phyloP scores from a whole-genome alignment of 2,329 filamentous ascomycete genomes.

The Botrytis elliptica region DNA sequence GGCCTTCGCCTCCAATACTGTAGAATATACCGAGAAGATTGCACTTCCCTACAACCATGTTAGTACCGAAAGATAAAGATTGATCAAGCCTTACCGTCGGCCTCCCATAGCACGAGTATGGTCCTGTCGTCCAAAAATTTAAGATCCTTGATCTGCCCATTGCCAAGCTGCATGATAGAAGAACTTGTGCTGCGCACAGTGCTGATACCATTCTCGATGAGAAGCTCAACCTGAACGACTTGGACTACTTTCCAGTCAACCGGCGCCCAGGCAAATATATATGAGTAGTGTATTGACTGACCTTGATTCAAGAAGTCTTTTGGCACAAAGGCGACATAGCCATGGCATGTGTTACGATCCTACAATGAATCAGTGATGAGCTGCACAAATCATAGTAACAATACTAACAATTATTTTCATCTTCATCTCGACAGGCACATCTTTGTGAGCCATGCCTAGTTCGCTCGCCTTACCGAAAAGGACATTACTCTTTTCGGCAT shows the following conservation, averaged over 20 bases:
- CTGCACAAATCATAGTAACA: neutral
- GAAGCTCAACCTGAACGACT: constrained; percentile 32
- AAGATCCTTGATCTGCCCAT: constrained; percentile 37
- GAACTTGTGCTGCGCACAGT: constrained; percentile 27
- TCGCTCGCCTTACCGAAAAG: constrained; percentile 56
- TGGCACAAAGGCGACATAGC: constrained; percentile 33
- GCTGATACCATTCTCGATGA: constrained; percentile 38
- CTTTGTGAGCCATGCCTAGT: constrained; percentile 27
- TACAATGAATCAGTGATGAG: constrained; percentile 20
- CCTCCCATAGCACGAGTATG: constrained; percentile 37
- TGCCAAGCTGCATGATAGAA: constrained; percentile 32
- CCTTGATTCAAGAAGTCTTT: constrained; percentile 28
- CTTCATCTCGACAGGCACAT: constrained; percentile 33
- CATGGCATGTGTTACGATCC: constrained; percentile 26
- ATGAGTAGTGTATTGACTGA: constrained; percentile 23
- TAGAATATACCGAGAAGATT: constrained; percentile 35
- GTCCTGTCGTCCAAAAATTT: constrained; percentile 35
- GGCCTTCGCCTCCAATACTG: neutral
- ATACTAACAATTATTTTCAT: constrained; percentile 32
- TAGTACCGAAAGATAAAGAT: neutral
- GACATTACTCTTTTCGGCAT: constrained; percentile 67
- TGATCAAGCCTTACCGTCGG: constrained; percentile 27
- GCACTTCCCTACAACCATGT: constrained; percentile 12
- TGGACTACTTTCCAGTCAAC: constrained; percentile 29
- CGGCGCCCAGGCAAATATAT: no score